A percentile compares a stretch with the other conserved stretches of the same genome.
Conservation (phyloP, 2,329 filamentous ascomycete species). For the Aspergillus caelatus region DNA sequence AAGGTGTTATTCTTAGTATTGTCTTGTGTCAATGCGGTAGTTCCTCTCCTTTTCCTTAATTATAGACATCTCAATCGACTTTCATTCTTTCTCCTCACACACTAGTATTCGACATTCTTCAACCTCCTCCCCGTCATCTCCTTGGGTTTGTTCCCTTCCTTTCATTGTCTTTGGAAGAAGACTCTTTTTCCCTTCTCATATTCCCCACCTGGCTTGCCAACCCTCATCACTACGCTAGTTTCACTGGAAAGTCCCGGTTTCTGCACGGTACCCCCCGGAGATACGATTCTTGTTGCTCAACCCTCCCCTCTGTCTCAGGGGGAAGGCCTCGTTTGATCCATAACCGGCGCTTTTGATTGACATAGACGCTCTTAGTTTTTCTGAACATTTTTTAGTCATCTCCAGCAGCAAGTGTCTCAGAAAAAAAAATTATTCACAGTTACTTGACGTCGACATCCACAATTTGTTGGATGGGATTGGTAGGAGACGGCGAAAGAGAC, state of each 20-base stretch:
- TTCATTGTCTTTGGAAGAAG: neutral
- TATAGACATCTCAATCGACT: neutral
- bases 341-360: neutral
- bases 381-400: neutral
- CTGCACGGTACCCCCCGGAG: constrained; percentile 13
- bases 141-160: neutral
- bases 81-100: neutral
- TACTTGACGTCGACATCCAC: neutral
- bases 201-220: constrained; percentile 2
- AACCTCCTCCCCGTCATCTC: neutral
- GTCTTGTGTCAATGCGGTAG: neutral
- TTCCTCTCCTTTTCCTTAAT: neutral
- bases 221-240: constrained; percentile 8
- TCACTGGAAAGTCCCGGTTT: constrained; percentile 7
- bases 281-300: neutral
- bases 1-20: neutral
- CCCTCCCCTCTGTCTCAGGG: constrained; percentile 10
- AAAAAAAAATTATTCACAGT: neutral
- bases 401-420: neutral
- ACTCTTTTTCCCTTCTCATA: neutral
- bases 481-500: neutral
- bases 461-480: neutral
- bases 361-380: neutral
- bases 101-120: constrained; percentile 2
- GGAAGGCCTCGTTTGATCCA: constrained; percentile 9